Evolutionary conservation across 1,284 basidiomycete genomes (phyloP).

Genomic region (Malassezia globosa): DNA sequence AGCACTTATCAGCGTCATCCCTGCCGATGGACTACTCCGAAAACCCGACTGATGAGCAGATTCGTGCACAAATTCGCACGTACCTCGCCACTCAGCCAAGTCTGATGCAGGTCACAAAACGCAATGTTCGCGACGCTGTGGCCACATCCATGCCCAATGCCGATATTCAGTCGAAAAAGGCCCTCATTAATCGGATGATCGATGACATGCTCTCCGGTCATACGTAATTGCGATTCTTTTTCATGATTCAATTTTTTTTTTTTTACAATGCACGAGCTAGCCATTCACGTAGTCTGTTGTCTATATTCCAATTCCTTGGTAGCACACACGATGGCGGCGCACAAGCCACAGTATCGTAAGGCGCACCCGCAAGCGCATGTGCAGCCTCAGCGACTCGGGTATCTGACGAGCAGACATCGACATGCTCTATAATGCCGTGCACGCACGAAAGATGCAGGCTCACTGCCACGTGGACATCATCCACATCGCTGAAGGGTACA

Average conservation of each 20-base stretch:
- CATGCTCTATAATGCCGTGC: not conserved
- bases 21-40: not conserved
- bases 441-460: not conserved
- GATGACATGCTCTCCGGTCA: slow-evolving; percentile 38
- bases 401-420: not conserved
- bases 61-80: slow-evolving; percentile 28
- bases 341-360: slow-evolving; percentile 10
- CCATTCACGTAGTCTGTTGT: slow-evolving; percentile 1
- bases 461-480: not conserved
- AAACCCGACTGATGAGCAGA: slow-evolving; percentile 31
- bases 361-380: slow-evolving; percentile 4
- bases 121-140: slow-evolving; percentile 38
- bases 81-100: slow-evolving; percentile 42
- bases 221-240: not conserved
- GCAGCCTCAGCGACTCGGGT: not conserved
- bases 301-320: not conserved
- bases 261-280: slow-evolving; percentile 4
- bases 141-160: slow-evolving; percentile 42
- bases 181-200: slow-evolving; percentile 39
- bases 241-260: too few species aligned
- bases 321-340: slow-evolving; percentile 9
- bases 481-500: not conserved
- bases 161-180: slow-evolving; percentile 28
- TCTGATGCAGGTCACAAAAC: slow-evolving; percentile 43
- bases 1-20: not conserved